Evolutionary conservation across 1,139 yeast species (phyloP).

Genomic region (Lizanozyma gosingica): DNA sequence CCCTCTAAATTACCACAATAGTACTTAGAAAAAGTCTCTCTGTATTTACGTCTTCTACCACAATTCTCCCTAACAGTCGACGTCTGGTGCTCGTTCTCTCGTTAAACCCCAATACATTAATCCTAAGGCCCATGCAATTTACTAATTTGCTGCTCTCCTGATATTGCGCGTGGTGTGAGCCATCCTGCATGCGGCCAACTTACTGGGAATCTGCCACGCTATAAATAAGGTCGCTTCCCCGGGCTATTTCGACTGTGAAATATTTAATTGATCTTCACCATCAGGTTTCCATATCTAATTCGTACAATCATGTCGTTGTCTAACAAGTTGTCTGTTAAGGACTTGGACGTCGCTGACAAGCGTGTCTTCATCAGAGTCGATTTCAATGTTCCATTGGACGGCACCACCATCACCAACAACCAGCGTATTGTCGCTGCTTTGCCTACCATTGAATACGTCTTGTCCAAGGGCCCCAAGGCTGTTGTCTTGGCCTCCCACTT

Average conservation of each 20-base stretch:
- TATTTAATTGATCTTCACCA: too few species aligned
- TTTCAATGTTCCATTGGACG: slow-evolving; percentile 96
- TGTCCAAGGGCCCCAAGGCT: slow-evolving; percentile 82
- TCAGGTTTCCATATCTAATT: background rate
- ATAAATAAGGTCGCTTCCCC: background rate
- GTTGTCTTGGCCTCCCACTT: slow-evolving; percentile 89
- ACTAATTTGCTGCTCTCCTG: background rate
- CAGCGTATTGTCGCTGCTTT: slow-evolving; percentile 97
- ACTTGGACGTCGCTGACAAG: slow-evolving; percentile 75
- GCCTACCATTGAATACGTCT: slow-evolving; percentile 90
- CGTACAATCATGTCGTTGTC: slow-evolving; percentile 68
- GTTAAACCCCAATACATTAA: too few species aligned
- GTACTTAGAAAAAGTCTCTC: too few species aligned
- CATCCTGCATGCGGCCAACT: too few species aligned
- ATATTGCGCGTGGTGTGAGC: background rate
- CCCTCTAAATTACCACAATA: too few species aligned
- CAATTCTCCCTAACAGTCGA: background rate
- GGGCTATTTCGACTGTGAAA: too few species aligned
- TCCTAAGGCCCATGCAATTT: too few species aligned
- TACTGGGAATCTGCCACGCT: too few species aligned
- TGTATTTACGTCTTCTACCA: too few species aligned
- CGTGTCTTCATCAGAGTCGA: slow-evolving; percentile 95
- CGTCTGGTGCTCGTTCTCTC: background rate
- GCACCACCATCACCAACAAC: slow-evolving; percentile 92
- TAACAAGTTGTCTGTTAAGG: slow-evolving; percentile 84